Evolutionary conservation across 1,284 basidiomycete genomes (phyloP).

Genomic region (Leccinum pachyderme): DNA sequence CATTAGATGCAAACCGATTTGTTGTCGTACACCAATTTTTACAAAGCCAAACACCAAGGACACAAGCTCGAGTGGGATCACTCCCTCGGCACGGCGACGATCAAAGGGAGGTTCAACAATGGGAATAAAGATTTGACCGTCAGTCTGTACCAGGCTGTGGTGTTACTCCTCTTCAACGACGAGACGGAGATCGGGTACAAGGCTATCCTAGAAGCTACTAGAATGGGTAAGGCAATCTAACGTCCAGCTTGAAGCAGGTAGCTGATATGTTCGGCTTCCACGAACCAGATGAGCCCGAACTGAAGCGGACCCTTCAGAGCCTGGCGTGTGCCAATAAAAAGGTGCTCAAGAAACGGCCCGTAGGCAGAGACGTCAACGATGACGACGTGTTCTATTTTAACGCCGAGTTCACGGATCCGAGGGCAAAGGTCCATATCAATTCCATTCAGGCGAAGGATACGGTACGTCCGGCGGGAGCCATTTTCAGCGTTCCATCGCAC

Average conservation of each 20-base stretch:
- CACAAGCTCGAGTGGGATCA: slow-evolving; percentile 82
- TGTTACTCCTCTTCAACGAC: slow-evolving; percentile 91
- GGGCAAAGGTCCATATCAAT: slow-evolving; percentile 87
- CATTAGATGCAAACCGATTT: slow-evolving; percentile 70
- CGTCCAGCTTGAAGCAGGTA: neutral
- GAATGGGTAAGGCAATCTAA: slow-evolving; percentile 61
- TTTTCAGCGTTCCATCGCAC: neutral
- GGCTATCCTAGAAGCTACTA: slow-evolving; percentile 69
- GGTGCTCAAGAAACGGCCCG: slow-evolving; percentile 81
- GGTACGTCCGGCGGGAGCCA: slow-evolving; percentile 8
- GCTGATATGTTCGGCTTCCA: slow-evolving; percentile 1
- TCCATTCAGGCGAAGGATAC: slow-evolving; percentile 87
- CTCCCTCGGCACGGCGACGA: slow-evolving; percentile 72
- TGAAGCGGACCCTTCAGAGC: slow-evolving; percentile 86
- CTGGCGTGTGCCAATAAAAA: slow-evolving; percentile 90
- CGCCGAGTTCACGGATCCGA: slow-evolving; percentile 77
- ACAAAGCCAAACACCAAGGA: slow-evolving; percentile 72
- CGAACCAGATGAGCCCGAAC: slow-evolving; percentile 64
- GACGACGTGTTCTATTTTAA: slow-evolving; percentile 80
- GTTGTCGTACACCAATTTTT: slow-evolving; percentile 62
- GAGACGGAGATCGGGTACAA: slow-evolving; percentile 56
- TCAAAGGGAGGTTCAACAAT: slow-evolving; percentile 67
- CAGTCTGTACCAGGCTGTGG: slow-evolving; percentile 85
- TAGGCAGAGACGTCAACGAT: slow-evolving; percentile 77
- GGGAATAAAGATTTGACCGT: slow-evolving; percentile 88